Base-by-base conservation (phyloP, 2,329 filamentous ascomycete species). In the Proliferodiscus dingleyae region DNA sequence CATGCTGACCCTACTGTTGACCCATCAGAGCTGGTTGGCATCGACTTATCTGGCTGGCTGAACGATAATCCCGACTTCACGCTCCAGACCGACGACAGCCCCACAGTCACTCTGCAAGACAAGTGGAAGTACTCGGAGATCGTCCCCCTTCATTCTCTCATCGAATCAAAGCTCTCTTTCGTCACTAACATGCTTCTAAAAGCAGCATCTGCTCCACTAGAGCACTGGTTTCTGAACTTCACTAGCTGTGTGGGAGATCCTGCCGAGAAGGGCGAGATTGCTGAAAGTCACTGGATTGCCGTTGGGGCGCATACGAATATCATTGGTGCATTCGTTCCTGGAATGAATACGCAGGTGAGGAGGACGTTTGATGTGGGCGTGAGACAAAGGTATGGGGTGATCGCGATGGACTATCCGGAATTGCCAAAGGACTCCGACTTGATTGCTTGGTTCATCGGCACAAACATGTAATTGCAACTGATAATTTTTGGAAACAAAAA, bases 61-160 rank as follows among this genome's bases (percentile, higher is more conserved):
- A 75, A 86, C 65, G 86, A 87, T 62, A 77, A 77, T 15, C 71
- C 80, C 0, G 71, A 83, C 55, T 75, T 80, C 46, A 71, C 68
- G 21, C 74, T 73, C 38, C 52, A 58, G 32, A 71, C 68, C 3
- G 56, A 63, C 13, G 60, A 62, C 15, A 55, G 59, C 21, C 61
- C 67, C 3, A 60, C 61, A 16, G 56, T 72, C 34, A 68, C 66
- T 8, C 62, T 73, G 6, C 71, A 73, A 61, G 71, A 73, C 57
- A 71, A 73, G 59, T 73, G 71, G 66, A 65, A 64, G 49, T 71
- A 67, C 52, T 56, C 64, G 0, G 52, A 65, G 21, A 61, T 67
- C 6, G 62, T 67, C 18, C 49, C 64, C 5, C 62, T 73, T 13
- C 57, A 64, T 2, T 56, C 62, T 2, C 58, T 72, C n/a, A 60